Evolutionary conservation across 805 yeast species (phyloP), one percentile per base, ranked within the genome.

Genomic region (Metschnikowia continentalis): DNA sequence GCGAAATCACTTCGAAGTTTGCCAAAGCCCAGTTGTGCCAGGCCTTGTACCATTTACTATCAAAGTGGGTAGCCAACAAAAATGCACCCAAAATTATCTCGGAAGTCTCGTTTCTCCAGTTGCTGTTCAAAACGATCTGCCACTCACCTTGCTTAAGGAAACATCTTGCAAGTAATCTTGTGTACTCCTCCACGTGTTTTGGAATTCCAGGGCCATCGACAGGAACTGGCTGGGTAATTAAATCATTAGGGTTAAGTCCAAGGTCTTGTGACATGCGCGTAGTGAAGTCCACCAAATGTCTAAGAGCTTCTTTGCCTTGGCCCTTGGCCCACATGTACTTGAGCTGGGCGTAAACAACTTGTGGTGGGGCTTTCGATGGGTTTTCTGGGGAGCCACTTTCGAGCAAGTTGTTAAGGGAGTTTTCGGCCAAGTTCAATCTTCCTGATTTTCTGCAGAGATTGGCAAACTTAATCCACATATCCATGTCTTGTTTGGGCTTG

Each of bases 1-100:
- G 75, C 0, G 96, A 86, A 19, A 92, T 86, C 1, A 92, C 98
- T 64, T 94, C 97, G 65, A 91, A 94, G 67, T 95, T 94, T 0
- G 98, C 97, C 63, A 95, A 75, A 0, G 99, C 99, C 99, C 99
- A 94, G 63, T 90, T 92, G 66, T 94, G 99, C 99, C 99, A 95
- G 15, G 98, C 99, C 64, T 95, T 94, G 63, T 94, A 94, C 97
- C 99, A 94, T 22, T 81, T 79, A 35, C 81, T 77, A 65, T 94
- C 97, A 67, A 94, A 92, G 65, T 91, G 97, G 0, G 99, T 92
- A 0, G 99, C 98, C 56, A 94, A 75, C 49, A 94, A 72, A 65
- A 89, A 94, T 0, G 97, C 90, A 11, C 97, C 96, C 52, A 94
- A 71, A 56, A 94, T 90, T 1, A 91, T 86, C 41, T 90, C 91